Base-by-base conservation (phyloP, 768 basidiomycete species). In the Wakefieldia striispora region DNA sequence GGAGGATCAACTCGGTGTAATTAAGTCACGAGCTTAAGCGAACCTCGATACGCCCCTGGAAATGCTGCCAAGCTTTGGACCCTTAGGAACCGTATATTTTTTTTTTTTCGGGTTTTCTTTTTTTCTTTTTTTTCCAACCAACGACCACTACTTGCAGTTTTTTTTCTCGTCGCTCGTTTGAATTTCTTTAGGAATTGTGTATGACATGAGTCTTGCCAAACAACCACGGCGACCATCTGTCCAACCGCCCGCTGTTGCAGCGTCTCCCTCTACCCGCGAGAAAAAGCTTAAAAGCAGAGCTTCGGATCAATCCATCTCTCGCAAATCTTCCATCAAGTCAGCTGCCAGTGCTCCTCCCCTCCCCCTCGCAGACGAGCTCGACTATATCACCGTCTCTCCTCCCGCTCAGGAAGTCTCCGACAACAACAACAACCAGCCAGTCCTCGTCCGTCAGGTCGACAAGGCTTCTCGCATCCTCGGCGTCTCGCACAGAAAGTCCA, bases 381-480 rank as follows among this genome's bases (percentile, higher is more conserved):
- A 87, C 74, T 89, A 86, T 69, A 85, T 88, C 61, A 82, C 79
- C 56, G 68, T 83, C 53, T 56, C 58, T 31, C 57, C 64, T 27
- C 67, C 63, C 49, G 58, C 49, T 40, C 39, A 2, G 17, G 47
- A 53, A 29, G 66, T 70, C 52, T 55, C 63, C 17, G 65, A 69
- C 62, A 52, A 70, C 43, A 63, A 69, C 62, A 52, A 70, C 43
- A 63, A 73, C 53, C 63, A 72, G 48, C 29, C 29, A 13, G 61
- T 68, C n/a, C n/a, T n/a, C 47, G 16, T 49, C 23, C 61, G 70
- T 46, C 77, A 80, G 51, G 70, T 75, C 23, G 86, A 90, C 70
- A 91, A 91, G 70, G 86, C 89, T 20, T 83, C 88, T 20, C 78
- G 87, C 55, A 75, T 91, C 45, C 79, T 91, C 37, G 89, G 88